Evolutionary conservation across 2,329 filamentous ascomycete genomes (phyloP), one percentile per base, ranked within the genome.

Genomic region (Colletotrichum zoysiae): DNA sequence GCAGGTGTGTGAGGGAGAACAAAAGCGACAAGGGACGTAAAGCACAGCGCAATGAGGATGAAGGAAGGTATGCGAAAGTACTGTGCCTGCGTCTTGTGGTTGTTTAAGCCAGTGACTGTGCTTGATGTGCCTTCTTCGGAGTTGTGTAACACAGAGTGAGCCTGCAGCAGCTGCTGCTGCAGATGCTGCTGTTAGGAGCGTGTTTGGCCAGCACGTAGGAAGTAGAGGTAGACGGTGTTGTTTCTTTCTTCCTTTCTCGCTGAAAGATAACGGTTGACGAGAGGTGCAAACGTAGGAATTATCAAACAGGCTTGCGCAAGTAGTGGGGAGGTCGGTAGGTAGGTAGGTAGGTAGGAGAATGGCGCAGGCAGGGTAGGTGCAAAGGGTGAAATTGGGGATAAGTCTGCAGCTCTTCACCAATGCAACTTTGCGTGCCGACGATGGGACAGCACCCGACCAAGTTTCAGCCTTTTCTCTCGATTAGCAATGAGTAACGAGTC

Each of bases 401-500:
- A 20, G 3, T 66, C 38, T 59, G 55, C 40, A 23, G 64, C 53
- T 55, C 23, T 35, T 59, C 30, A 40, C 44, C 12, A 12, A 50
- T 48, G 44, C 51, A n/a, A 42, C 38, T 38, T 26, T 33, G 66
- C 9, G 42, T 44, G 42, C 42, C 14, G 42, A 44, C 6, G 23
- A 35, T 44, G 56, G 46, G 40, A 62, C 12, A 38, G 46, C 48
- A 40, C 12, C 46, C n/a, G 46, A 33, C 42, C 51, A 38, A 63
- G n/a, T 16, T 14, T 38, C 42, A 50, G 9, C 38, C 33, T 50
- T 53, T 50, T 62, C n/a, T 62, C 20, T 46, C 20, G 20, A 58
- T 46, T 64, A 40, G 57, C 64, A 30, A 67, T 50, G 48, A 26
- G 57, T 44, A 62, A 64, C 65, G 30, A 14, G 44, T 63, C 50